A percentile compares a stretch with the other conserved stretches of the same genome.
Evolutionary conservation across 768 basidiomycete genomes (phyloP).

Genomic region (Lyophyllum semitale): DNA sequence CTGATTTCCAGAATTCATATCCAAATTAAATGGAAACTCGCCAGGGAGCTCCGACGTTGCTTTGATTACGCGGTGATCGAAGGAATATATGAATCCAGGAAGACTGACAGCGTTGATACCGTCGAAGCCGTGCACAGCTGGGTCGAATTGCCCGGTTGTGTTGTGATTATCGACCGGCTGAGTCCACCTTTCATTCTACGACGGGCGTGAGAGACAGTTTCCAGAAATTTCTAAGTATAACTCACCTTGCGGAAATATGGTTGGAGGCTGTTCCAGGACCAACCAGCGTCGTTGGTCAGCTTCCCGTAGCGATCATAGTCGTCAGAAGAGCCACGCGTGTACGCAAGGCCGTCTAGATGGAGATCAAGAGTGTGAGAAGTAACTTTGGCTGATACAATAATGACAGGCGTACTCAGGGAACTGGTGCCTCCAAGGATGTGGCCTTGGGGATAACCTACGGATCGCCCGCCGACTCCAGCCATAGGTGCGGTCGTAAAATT

Average conservation of each 20-base stretch:
- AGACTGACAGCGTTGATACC: slow-evolving; percentile 31
- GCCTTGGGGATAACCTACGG: slow-evolving; percentile 17
- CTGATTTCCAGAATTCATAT: slow-evolving; percentile 26
- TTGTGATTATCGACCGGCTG: slow-evolving; percentile 31
- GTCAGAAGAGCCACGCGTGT: slow-evolving; percentile 14
- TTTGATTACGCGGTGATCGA: slow-evolving; percentile 28
- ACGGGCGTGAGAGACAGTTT: neutral
- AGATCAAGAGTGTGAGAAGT: neutral
- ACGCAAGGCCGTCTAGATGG: slow-evolving; percentile 9
- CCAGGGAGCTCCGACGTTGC: slow-evolving; percentile 25
- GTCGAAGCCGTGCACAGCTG: slow-evolving; percentile 27
- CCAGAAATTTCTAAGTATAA: neutral
- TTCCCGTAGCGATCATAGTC: slow-evolving; percentile 31
- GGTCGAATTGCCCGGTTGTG: slow-evolving; percentile 30
- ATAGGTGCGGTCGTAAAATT: slow-evolving; percentile 18
- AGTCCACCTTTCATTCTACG: slow-evolving; percentile 27
- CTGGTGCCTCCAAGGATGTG: slow-evolving; percentile 22
- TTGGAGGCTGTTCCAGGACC: slow-evolving; percentile 31
- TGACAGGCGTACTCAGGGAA: slow-evolving; percentile 12
- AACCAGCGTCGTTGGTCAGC: slow-evolving; percentile 29
- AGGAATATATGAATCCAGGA: slow-evolving; percentile 23
- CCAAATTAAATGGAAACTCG: slow-evolving; percentile 25
- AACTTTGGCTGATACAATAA: neutral
- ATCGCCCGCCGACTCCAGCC: slow-evolving; percentile 12
- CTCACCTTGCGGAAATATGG: slow-evolving; percentile 28